These are phyloP conservation scores for Stentor roeselii DNA, from an alignment of 73 alveolate genomes.

Conservation along the genomic window DNA sequence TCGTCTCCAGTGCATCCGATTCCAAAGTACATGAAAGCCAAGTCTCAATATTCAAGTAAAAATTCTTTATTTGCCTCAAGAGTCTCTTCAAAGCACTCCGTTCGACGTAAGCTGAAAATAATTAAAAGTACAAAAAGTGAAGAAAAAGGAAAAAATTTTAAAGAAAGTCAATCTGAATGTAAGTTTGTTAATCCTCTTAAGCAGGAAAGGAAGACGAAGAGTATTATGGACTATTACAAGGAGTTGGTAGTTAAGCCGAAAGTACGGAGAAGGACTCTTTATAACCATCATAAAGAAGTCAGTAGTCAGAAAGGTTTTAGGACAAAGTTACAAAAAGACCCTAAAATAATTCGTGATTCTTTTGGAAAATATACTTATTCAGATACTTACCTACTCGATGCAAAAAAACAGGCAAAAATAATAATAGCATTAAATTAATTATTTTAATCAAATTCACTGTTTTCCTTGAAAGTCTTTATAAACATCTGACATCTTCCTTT, in stretches of 20 bases:
- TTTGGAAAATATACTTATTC: not conserved
- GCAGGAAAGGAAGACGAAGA: too few species aligned
- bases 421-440: not conserved
- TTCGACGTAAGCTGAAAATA: too few species aligned
- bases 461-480: too few species aligned
- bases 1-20: not conserved
- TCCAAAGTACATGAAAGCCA: not conserved
- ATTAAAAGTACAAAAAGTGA: too few species aligned
- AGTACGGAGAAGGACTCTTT: not conserved
- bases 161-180: too few species aligned
- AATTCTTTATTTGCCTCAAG: too few species aligned
- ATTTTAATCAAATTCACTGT: too few species aligned
- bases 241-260: not conserved
- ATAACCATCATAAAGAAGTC: not conserved
- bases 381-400: not conserved
- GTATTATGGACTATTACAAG: not conserved
- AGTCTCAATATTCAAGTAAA: too few species aligned
- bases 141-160: too few species aligned
- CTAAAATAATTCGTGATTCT: not conserved
- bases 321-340: conserved; percentile 8
- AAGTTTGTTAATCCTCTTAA: too few species aligned
- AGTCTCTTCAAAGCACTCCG: too few species aligned
- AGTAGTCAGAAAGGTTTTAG: not conserved
- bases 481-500: too few species aligned
- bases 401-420: not conserved